Percentiles rank a stretch among this genome's conserved stretches.
phyloP scores from a whole-genome alignment of 495 filamentous ascomycete species.

The Neurospora sp. region DNA sequence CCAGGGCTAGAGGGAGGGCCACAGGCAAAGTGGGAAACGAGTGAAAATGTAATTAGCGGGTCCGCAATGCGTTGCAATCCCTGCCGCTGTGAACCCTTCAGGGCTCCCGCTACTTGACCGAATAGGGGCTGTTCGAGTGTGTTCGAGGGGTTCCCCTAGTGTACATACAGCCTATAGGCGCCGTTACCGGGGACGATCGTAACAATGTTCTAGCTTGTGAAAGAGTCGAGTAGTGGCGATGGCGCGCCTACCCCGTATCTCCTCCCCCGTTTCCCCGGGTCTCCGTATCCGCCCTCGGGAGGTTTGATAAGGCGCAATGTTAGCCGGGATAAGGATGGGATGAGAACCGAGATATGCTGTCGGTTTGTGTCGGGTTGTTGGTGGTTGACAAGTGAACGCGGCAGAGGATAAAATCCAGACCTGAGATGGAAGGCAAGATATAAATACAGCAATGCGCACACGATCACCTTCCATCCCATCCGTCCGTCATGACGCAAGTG shows the following conservation, averaged over 20 bases:
- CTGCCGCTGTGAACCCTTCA: not conserved
- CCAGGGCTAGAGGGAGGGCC: not conserved
- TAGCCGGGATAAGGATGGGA: not conserved
- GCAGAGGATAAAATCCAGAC: not conserved
- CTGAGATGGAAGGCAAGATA: not conserved
- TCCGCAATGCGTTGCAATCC: not conserved
- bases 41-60: not conserved
- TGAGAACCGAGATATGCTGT: not conserved
- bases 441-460: not conserved
- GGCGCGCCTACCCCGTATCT: not conserved
- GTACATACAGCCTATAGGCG: not conserved
- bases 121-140: not conserved
- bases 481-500: not conserved
- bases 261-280: not conserved
- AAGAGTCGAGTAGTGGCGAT: not conserved
- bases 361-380: not conserved
- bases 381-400: not conserved
- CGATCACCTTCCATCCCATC: not conserved
- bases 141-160: not conserved
- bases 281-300: not conserved
- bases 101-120: not conserved
- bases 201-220: not conserved
- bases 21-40: slow-evolving; percentile 2
- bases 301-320: not conserved
- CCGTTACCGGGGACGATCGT: not conserved